A percentile compares a stretch with the other conserved stretches of the same genome.
Evolutionary conservation across 331 rosid genomes (phyloP).

Genomic region (Malus hybrid): DNA sequence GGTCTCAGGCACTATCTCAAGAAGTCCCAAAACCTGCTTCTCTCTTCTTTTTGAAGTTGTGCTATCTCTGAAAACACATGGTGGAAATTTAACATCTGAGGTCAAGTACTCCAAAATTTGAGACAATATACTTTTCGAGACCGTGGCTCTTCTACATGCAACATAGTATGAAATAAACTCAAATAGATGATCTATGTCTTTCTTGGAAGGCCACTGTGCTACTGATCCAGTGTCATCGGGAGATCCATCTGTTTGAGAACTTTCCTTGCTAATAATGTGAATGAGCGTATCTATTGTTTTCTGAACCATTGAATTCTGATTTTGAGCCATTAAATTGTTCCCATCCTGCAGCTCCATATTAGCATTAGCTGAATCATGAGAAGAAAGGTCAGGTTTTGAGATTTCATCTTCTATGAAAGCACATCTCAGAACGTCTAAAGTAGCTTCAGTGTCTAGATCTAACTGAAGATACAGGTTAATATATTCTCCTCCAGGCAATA

Average conservation of each 20-base stretch:
- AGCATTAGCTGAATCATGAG: conserved; percentile 28
- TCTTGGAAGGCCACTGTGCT: conserved; percentile 57
- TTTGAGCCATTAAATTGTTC: conserved; percentile 22
- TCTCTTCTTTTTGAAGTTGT: conserved; percentile 56
- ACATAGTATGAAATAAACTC: conserved; percentile 82
- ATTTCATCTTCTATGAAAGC: conserved; percentile 59
- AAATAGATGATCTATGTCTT: conserved; percentile 54
- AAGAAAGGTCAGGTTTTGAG: conserved; percentile 27
- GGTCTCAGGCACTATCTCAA: conserved; percentile 64
- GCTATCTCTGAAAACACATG: conserved; percentile 19
- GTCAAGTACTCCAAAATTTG: conserved; percentile 71
- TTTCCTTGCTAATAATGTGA: conserved; percentile 40
- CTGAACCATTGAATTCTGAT: conserved; percentile 54
- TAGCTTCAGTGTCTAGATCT: conserved; percentile 76
- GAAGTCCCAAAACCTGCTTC: conserved; percentile 82
- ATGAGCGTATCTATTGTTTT: conserved; percentile 67
- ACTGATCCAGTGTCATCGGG: conserved; percentile 25
- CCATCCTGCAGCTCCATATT: conserved; percentile 24
- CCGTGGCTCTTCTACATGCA: conserved; percentile 58
- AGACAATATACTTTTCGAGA: conserved; percentile 59
- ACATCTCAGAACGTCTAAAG: conserved; percentile 66
- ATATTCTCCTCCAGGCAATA: conserved; percentile 23
- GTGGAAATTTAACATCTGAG: conserved; percentile 35
- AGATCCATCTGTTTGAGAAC: conserved; percentile 37
- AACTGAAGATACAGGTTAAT: conserved; percentile 63